Base-by-base conservation (phyloP, 148 eudicot genomes). In the Amaranthus hypochondriacus region DNA sequence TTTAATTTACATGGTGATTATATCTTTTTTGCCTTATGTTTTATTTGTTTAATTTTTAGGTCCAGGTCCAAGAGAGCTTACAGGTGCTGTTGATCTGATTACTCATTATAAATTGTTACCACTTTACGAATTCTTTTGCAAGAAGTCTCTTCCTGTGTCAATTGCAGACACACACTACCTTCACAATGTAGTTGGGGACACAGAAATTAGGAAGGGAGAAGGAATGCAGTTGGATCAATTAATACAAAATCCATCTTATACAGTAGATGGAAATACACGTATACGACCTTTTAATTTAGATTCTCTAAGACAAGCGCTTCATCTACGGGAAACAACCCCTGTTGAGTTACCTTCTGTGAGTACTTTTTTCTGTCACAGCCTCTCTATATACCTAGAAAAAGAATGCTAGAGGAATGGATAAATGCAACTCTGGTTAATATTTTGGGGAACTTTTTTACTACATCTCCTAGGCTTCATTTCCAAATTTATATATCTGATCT, bases 211-310 rank as follows among this genome's bases (percentile, higher is more conserved):
- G 79, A 96, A 96, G 80, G 97, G 97, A 11, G 96, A 96, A 74
- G 96, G 96, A 77, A 96, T 96, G 97, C 94, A 96, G 76, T 83
- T 96, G 83, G 90, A 86, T 84, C 91, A 96, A 84, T 86, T 90
- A 66, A 78, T 83, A 75, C 87, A 86, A 71, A 82, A 85, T 80
- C 81, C 82, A 3, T 82, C 97, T n/a, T 81, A 80, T 78, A 76
- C 88, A 6, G 83, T 83, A 76, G 89, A 83, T 72, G 89, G 88
- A 72, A 88, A 78, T 72, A 54, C 81, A 66, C 91, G 87, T 46
- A 86, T 96, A 73, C 90, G 86, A 55, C 94, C 97, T 51, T 90
- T 96, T 80, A 95, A 90, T 83, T 21, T 96, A 15, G 87, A 85
- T 72, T 50, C 83, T 54, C 96, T 96, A 66, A 78, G 85, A 72